Conservation (phyloP, 176 grass and related monocot genomes). For the Musa schizocarpa region DNA sequence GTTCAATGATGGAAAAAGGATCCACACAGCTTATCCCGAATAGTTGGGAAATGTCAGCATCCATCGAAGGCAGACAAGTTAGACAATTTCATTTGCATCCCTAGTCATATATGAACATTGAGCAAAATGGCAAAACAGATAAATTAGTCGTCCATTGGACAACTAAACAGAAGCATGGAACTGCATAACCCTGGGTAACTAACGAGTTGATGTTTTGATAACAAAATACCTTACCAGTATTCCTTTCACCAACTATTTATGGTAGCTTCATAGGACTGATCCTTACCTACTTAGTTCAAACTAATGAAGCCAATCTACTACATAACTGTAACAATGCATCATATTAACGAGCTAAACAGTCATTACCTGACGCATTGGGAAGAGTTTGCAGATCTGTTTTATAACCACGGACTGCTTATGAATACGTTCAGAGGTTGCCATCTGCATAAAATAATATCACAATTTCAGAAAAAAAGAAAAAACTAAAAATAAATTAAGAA, state of each 20-base stretch:
- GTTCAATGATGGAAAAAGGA: too few relatives aligned
- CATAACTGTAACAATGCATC: neutral
- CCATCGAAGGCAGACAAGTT: too few relatives aligned
- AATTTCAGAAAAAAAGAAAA: slow-evolving; percentile 1
- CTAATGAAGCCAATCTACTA: slow-evolving; percentile 3
- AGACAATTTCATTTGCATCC: too few relatives aligned
- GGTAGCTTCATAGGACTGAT: neutral
- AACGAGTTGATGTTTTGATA: too few relatives aligned
- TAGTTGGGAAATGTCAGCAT: too few relatives aligned
- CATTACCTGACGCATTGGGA: slow-evolving; percentile 77
- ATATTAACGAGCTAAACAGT: neutral
- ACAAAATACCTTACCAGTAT: too few relatives aligned
- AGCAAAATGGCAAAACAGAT: too few relatives aligned
- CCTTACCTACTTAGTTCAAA: neutral
- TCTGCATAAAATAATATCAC: slow-evolving; percentile 35
- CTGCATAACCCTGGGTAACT: too few relatives aligned
- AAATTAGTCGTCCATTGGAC: too few relatives aligned
- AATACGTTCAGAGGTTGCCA: slow-evolving; percentile 62
- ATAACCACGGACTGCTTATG: slow-evolving; percentile 76
- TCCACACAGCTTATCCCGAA: too few relatives aligned
- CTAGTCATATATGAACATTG: too few relatives aligned
- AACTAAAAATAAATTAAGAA: neutral
- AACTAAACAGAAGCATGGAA: too few relatives aligned
- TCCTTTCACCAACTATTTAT: neutral
- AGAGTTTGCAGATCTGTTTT: slow-evolving; percentile 85